These are phyloP conservation scores for Peronospora destructor DNA, from an alignment of 352 stramenopile genomes.

Conservation along the genomic window DNA sequence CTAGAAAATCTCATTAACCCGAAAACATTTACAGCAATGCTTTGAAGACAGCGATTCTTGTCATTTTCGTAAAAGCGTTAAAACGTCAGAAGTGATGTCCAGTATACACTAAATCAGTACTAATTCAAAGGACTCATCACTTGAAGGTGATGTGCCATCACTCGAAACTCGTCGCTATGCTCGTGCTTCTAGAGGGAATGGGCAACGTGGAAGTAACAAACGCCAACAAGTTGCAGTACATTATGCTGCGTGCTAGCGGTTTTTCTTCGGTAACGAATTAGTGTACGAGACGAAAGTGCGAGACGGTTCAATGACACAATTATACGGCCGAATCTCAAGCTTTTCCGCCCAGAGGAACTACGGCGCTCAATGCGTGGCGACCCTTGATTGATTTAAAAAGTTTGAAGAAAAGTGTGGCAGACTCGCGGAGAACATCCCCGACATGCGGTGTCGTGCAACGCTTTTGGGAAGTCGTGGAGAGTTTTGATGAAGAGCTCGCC, in stretches of 20 bases:
- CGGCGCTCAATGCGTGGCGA: slow-evolving; percentile 38
- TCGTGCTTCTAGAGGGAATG: slow-evolving; percentile 42
- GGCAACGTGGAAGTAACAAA: slow-evolving; percentile 47
- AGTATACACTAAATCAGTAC: no score
- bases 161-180: slow-evolving; percentile 55
- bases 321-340: slow-evolving; percentile 37
- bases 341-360: slow-evolving; percentile 56
- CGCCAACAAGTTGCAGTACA: slow-evolving; percentile 59
- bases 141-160: slow-evolving; percentile 35
- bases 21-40: no score
- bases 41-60: no score
- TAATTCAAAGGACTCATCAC: slow-evolving; percentile 25
- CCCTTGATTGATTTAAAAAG: slow-evolving; percentile 42
- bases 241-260: slow-evolving; percentile 49
- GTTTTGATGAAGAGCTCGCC: slow-evolving; percentile 47
- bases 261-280: slow-evolving; percentile 56
- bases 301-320: slow-evolving; percentile 61
- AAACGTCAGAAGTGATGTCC: no score
- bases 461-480: slow-evolving; percentile 64
- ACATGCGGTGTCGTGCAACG: slow-evolving; percentile 35
- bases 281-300: slow-evolving; percentile 55
- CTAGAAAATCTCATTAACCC: background rate
- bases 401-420: slow-evolving; percentile 52
- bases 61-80: no score
- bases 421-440: slow-evolving; percentile 42